Conservation (phyloP, 345 rosid genomes). For the Pseudoturritis turrita region DNA sequence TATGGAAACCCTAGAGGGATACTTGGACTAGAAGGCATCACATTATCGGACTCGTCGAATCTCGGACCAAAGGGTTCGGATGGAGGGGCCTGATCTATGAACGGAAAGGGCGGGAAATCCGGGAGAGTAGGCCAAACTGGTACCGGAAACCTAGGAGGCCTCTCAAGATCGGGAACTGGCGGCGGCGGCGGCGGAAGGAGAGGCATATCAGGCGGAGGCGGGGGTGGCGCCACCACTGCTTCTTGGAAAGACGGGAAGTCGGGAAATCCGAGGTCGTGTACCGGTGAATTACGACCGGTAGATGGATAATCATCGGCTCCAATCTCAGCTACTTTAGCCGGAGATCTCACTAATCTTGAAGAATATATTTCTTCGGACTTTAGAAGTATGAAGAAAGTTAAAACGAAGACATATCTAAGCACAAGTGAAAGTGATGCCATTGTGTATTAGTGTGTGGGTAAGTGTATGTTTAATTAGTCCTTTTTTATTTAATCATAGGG, state of each 20-base stretch:
- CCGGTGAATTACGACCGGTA: conserved; percentile 25
- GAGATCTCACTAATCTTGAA: conserved; percentile 13
- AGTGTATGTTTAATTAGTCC: neutral
- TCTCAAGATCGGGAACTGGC: neutral
- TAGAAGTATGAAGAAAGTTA: neutral
- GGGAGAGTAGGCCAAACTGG: conserved; percentile 28
- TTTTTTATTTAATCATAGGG: neutral
- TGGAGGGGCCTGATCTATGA: conserved; percentile 17
- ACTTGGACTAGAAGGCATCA: conserved; percentile 31
- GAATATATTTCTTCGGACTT: conserved; percentile 5
- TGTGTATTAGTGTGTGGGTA: neutral
- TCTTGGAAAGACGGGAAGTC: conserved; percentile 22
- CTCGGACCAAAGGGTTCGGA: neutral
- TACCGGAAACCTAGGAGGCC: conserved; percentile 1
- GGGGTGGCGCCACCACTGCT: neutral
- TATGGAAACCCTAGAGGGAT: conserved; percentile 21
- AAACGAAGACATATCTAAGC: conserved; percentile 14
- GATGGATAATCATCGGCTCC: conserved; percentile 34
- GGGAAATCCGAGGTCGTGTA: conserved; percentile 27
- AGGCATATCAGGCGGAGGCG: conserved; percentile 9
- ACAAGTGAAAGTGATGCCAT: conserved; percentile 17
- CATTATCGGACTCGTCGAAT: conserved; percentile 7
- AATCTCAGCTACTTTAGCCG: conserved; percentile 10
- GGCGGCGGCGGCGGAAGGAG: conserved; percentile 1
- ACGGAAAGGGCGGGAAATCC: conserved; percentile 18